A percentile compares a stretch with the other conserved stretches of the same genome.
These are phyloP conservation scores for Boletus sp. DNA, from an alignment of 768 basidiomycete species.

Conservation along the genomic window DNA sequence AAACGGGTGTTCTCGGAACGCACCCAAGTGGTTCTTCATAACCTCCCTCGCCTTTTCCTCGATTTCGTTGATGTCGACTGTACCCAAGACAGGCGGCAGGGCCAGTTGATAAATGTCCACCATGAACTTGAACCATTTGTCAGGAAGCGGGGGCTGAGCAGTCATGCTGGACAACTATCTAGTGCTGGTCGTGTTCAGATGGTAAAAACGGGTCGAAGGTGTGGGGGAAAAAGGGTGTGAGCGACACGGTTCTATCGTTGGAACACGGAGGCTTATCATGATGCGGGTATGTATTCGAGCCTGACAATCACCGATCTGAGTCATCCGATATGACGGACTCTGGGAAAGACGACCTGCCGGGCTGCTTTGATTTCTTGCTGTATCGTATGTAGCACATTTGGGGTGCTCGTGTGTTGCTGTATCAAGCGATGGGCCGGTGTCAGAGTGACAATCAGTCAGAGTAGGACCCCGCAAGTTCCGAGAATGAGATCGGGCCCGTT, in stretches of 20 bases:
- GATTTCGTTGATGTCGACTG: constrained; percentile 58
- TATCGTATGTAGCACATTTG: no score
- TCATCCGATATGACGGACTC: neutral
- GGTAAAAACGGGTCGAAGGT: neutral
- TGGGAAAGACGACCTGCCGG: no score
- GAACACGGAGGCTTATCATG: neutral
- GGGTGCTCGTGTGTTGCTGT: no score
- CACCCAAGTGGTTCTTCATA: constrained; percentile 55
- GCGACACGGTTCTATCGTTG: neutral
- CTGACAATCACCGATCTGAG: neutral
- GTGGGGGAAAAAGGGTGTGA: neutral
- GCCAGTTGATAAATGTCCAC: constrained; percentile 16
- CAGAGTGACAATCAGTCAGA: no score
- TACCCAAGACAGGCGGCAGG: constrained; percentile 42
- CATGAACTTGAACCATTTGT: constrained; percentile 29
- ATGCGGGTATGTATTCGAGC: neutral
- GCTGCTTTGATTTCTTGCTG: no score
- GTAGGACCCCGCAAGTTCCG: no score
- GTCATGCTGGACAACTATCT: constrained; percentile 14
- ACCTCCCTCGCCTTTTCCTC: constrained; percentile 64
- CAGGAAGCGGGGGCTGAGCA: constrained; percentile 8
- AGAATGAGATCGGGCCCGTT: no score
- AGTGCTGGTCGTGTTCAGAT: neutral
- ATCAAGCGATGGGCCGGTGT: no score
- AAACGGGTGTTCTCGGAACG: constrained; percentile 9